phyloP scores from a whole-genome alignment of 768 basidiomycete genomes.

The Podaxis rugospora region DNA sequence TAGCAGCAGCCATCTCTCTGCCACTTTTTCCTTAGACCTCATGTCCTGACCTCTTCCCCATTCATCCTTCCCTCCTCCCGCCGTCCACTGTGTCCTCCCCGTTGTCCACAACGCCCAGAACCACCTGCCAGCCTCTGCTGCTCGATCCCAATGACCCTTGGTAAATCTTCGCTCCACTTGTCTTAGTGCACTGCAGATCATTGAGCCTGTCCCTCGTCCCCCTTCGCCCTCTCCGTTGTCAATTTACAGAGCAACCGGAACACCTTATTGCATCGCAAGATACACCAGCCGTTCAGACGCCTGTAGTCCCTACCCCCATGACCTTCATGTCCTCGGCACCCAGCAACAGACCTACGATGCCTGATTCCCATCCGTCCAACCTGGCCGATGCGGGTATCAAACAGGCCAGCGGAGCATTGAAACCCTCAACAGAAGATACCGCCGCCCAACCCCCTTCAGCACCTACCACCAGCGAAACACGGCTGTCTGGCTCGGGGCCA shows the following conservation, averaged over 20 bases:
- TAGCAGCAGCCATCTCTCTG: slow-evolving; percentile 14
- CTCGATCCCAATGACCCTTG: neutral
- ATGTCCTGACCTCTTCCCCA: slow-evolving; percentile 22
- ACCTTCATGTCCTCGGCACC: slow-evolving; percentile 11
- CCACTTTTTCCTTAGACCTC: slow-evolving; percentile 18
- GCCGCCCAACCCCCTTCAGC: slow-evolving; percentile 1
- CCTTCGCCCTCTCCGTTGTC: neutral
- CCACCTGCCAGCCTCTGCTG: neutral
- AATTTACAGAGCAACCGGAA: slow-evolving; percentile 11
- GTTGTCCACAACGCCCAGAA: neutral
- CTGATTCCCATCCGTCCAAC: slow-evolving; percentile 13
- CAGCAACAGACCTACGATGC: slow-evolving; percentile 7
- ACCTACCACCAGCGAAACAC: slow-evolving; percentile 1
- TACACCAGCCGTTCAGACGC: neutral
- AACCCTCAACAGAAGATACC: slow-evolving; percentile 7
- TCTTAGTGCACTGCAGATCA: slow-evolving; percentile 10
- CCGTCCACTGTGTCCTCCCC: neutral
- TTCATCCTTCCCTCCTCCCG: slow-evolving; percentile 4
- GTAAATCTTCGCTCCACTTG: slow-evolving; percentile 12
- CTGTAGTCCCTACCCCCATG: slow-evolving; percentile 8
- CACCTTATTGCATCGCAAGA: neutral
- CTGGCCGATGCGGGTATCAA: neutral
- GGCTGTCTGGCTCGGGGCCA: neutral
- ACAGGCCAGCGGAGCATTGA: neutral
- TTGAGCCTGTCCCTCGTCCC: slow-evolving; percentile 8